These are phyloP conservation scores for Leptodontidium sp. DNA, from an alignment of 2,329 filamentous ascomycete species.

Conservation along the genomic window DNA sequence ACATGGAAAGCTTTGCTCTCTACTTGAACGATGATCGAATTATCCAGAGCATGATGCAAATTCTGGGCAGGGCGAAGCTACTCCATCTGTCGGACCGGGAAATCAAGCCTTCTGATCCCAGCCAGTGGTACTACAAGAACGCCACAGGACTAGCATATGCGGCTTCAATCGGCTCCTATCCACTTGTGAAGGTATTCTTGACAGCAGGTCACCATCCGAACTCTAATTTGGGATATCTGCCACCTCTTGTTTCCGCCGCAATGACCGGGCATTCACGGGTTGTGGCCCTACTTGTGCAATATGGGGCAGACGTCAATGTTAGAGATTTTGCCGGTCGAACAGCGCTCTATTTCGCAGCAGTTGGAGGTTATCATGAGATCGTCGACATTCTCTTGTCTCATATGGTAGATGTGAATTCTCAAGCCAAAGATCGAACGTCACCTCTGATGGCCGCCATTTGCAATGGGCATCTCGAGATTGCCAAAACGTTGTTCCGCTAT, in stretches of 20 bases:
- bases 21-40: background rate
- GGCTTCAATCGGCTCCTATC: background rate
- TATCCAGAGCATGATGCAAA: background rate
- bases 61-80: background rate
- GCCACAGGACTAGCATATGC: background rate
- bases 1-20: background rate
- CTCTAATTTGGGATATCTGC: background rate
- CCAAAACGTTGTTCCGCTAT: background rate
- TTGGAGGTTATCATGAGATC: background rate
- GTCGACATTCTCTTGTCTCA: background rate
- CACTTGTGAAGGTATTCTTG: background rate
- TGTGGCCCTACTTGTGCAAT: background rate
- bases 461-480: constrained; percentile 3
- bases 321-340: constrained; percentile 1
- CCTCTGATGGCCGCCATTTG: constrained; percentile 1
- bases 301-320: background rate
- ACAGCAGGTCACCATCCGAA: background rate
- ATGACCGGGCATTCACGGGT: background rate
- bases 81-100: background rate
- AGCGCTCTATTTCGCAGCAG: background rate
- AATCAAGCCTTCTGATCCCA: background rate
- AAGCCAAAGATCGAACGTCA: background rate
- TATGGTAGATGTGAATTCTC: background rate
- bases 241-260: constrained; percentile 11
- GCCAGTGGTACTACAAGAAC: background rate